Conservation (phyloP, 2,329 filamentous ascomycete species). For the Fusarium proliferatum region DNA sequence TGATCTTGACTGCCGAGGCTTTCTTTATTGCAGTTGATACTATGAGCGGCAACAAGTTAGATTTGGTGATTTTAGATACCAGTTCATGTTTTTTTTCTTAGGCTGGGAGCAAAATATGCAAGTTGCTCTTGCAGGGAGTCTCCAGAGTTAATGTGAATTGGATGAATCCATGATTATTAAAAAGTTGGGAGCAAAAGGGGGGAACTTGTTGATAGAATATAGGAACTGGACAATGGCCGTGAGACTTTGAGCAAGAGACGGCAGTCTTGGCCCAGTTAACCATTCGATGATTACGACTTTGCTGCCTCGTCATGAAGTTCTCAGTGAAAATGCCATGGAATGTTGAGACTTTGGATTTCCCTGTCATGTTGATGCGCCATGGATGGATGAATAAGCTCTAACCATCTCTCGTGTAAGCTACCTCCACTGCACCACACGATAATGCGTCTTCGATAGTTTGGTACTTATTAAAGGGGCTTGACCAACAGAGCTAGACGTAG, state of each 20-base stretch:
- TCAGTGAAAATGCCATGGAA: neutral
- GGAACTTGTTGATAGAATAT: constrained; percentile 4
- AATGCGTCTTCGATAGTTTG: neutral
- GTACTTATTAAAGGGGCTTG: neutral
- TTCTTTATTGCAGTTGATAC: constrained; percentile 11
- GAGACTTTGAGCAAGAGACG: neutral
- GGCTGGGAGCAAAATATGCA: neutral
- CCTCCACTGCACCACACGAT: neutral
- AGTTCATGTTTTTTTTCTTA: neutral
- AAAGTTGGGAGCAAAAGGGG: constrained; percentile 7
- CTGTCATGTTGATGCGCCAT: neutral
- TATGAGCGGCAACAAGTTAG: neutral
- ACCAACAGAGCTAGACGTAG: neutral
- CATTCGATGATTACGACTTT: neutral
- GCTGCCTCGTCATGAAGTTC: neutral
- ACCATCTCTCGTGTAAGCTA: neutral
- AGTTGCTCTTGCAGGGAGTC: neutral
- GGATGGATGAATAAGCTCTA: neutral
- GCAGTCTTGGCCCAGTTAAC: neutral
- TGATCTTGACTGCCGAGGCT: neutral
- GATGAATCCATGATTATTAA: constrained; percentile 31
- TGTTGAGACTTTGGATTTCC: neutral
- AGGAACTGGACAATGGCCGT: neutral
- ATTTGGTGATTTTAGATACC: neutral
- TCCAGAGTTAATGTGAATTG: constrained; percentile 19